These are phyloP conservation scores for Raffaelea albimanens DNA, from an alignment of 2,329 filamentous ascomycete genomes.

Conservation along the genomic window DNA sequence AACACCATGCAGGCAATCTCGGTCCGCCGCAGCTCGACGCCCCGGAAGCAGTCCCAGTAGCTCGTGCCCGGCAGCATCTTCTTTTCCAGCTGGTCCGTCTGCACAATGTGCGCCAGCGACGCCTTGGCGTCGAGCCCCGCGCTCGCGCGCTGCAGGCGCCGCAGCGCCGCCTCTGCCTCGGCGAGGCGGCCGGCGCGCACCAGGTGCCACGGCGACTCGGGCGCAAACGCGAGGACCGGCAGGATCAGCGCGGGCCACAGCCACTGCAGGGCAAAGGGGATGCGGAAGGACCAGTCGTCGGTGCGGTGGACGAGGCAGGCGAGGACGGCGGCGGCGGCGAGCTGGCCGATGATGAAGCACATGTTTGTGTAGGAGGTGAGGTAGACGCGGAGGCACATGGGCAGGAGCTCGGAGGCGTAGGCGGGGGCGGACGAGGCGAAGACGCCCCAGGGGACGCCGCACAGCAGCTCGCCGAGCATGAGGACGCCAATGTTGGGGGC, in stretches of 20 bases:
- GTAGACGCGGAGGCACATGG: constrained; percentile 22
- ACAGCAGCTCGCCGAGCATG: constrained; percentile 32
- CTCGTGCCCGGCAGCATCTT: constrained; percentile 27
- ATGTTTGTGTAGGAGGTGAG: constrained; percentile 36
- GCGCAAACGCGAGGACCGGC: constrained; percentile 28
- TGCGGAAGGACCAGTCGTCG: constrained; percentile 31
- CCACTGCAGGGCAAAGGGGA: constrained; percentile 17
- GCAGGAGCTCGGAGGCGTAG: constrained; percentile 26
- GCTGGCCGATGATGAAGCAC: constrained; percentile 34
- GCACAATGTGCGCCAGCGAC: constrained; percentile 31
- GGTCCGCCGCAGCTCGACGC: constrained; percentile 32
- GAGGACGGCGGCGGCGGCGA: constrained; percentile 27
- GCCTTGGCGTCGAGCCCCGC: constrained; percentile 8
- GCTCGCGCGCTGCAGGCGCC: constrained; percentile 23
- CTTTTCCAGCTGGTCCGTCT: constrained; percentile 33
- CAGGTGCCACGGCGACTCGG: constrained; percentile 37
- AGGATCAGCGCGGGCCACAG: constrained; percentile 31
- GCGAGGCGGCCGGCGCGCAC: constrained; percentile 27
- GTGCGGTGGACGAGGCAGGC: constrained; percentile 23
- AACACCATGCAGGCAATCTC: constrained; percentile 33
- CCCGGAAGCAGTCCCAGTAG: constrained; percentile 39
- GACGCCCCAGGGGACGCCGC: constrained; percentile 24
- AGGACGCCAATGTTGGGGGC: constrained; percentile 26
- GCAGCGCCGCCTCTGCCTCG: constrained; percentile 18
- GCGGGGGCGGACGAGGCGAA: constrained; percentile 30